Conservation (phyloP, 2,329 filamentous ascomycete species). For the Trichoderma guizhouense region DNA sequence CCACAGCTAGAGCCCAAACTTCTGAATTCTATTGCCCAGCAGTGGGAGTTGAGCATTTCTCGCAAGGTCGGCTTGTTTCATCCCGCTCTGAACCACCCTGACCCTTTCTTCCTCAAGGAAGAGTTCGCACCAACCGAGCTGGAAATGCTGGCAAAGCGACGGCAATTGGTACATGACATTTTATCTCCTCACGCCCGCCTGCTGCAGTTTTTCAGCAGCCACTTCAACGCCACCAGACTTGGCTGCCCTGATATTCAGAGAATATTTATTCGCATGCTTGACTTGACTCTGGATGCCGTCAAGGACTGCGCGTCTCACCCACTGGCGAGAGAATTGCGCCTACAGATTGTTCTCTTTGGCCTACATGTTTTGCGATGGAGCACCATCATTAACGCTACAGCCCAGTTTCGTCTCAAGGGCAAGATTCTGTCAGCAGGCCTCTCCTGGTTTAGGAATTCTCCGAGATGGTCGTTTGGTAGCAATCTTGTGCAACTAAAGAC, state of each 20-base stretch:
- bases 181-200: slow-evolving; percentile 83
- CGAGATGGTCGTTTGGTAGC: slow-evolving; percentile 92
- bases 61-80: slow-evolving; percentile 80
- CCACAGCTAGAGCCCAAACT: slow-evolving; percentile 82
- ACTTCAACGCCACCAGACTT: slow-evolving; percentile 90
- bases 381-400: slow-evolving; percentile 59
- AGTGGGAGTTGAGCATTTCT: slow-evolving; percentile 84
- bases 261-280: slow-evolving; percentile 77
- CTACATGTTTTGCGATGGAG: slow-evolving; percentile 72
- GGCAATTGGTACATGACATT: slow-evolving; percentile 75
- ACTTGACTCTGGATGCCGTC: slow-evolving; percentile 73
- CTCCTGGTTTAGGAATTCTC: slow-evolving; percentile 80
- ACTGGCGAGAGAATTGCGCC: slow-evolving; percentile 85
- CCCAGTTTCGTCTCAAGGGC: slow-evolving; percentile 83
- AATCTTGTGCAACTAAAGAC: slow-evolving; percentile 92
- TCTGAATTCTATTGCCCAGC: slow-evolving; percentile 79
- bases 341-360: slow-evolving; percentile 81
- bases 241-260: slow-evolving; percentile 77
- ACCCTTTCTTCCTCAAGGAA: slow-evolving; percentile 87
- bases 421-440: slow-evolving; percentile 81
- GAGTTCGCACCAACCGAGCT: slow-evolving; percentile 93
- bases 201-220: slow-evolving; percentile 85
- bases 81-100: slow-evolving; percentile 65
- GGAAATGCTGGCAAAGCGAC: slow-evolving; percentile 66
- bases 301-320: slow-evolving; percentile 72